These are phyloP conservation scores for Moesziomyces parantarcticus DNA, from an alignment of 1,284 basidiomycete species.

Conservation along the genomic window DNA sequence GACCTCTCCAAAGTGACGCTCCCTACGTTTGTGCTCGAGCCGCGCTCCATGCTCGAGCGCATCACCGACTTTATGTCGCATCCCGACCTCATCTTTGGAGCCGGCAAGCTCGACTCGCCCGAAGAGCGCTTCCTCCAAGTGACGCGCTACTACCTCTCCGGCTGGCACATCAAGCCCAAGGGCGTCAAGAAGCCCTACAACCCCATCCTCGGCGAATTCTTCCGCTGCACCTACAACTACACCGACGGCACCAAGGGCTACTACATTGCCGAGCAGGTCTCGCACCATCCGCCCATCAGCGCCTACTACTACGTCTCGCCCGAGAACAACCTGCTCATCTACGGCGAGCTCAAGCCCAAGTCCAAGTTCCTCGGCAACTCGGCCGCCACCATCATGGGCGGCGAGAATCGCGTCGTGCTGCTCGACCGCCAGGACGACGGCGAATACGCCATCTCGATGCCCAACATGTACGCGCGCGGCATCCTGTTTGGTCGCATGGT, in stretches of 20 bases:
- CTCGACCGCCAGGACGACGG: slow-evolving; percentile 63
- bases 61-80: slow-evolving; percentile 95
- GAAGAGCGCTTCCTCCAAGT: slow-evolving; percentile 92
- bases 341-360: slow-evolving; percentile 94
- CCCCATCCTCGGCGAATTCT: slow-evolving; percentile 96
- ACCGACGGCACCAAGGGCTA: slow-evolving; percentile 89
- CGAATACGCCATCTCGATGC: slow-evolving; percentile 66
- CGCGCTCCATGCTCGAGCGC: slow-evolving; percentile 66
- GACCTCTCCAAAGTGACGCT: slow-evolving; percentile 89
- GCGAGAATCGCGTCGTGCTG: slow-evolving; percentile 75
- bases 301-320: slow-evolving; percentile 97
- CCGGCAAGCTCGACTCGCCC: slow-evolving; percentile 79
- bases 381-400: slow-evolving; percentile 78
- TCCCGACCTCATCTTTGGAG: slow-evolving; percentile 95
- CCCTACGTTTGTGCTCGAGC: slow-evolving; percentile 67
- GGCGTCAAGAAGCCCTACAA: slow-evolving; percentile 99
- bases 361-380: slow-evolving; percentile 92
- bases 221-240: slow-evolving; percentile 95
- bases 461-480: slow-evolving; percentile 82
- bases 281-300: slow-evolving; percentile 93
- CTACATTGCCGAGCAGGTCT: slow-evolving; percentile 93
- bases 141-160: slow-evolving; percentile 94
- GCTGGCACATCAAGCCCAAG: slow-evolving; percentile 99
- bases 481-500: slow-evolving; percentile 99
- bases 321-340: slow-evolving; percentile 80